A percentile compares a stretch with the other conserved stretches of the same genome.
Evolutionary conservation across 495 filamentous ascomycete species (phyloP).

Genomic region (Daldinia vernicosa): DNA sequence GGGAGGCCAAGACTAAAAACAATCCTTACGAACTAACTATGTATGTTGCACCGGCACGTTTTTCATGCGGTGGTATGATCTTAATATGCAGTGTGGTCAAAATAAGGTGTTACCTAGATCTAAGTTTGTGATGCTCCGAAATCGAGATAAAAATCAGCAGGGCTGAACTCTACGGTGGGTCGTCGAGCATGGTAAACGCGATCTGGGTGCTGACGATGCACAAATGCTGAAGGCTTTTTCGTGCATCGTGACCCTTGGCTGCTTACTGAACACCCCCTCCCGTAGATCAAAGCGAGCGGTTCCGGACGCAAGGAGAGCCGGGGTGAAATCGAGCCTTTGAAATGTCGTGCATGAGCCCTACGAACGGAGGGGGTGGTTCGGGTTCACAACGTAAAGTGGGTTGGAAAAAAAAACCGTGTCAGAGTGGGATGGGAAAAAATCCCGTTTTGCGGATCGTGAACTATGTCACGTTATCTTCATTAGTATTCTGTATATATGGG

Average conservation of each 20-base stretch:
- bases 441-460: slow-evolving; percentile 31
- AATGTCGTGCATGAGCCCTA: slow-evolving; percentile 31
- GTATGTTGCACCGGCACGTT: not conserved
- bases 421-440: slow-evolving; percentile 3
- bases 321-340: slow-evolving; percentile 18
- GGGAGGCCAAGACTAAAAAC: not conserved
- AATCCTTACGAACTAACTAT: not conserved
- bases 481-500: too few relatives aligned
- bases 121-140: slow-evolving; percentile 16
- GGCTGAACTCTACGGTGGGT: not conserved
- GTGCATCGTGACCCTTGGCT: slow-evolving; percentile 3
- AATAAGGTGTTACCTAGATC: slow-evolving; percentile 25
- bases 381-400: slow-evolving; percentile 21
- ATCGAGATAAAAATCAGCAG: slow-evolving; percentile 1
- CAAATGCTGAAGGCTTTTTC: not conserved
- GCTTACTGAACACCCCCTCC: not conserved
- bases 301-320: slow-evolving; percentile 4
- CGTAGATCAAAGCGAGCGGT: not conserved
- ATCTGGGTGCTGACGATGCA: slow-evolving; percentile 2
- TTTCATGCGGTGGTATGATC: not conserved
- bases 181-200: slow-evolving; percentile 12
- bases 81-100: not conserved
- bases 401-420: not conserved
- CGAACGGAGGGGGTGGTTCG: slow-evolving; percentile 4
- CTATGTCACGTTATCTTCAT: slow-evolving; percentile 22